Percentiles rank a stretch among this genome's conserved stretches.
These are phyloP conservation scores for Crithidia brevicula DNA, from an alignment of 208 protist species.

Conservation along the genomic window DNA sequence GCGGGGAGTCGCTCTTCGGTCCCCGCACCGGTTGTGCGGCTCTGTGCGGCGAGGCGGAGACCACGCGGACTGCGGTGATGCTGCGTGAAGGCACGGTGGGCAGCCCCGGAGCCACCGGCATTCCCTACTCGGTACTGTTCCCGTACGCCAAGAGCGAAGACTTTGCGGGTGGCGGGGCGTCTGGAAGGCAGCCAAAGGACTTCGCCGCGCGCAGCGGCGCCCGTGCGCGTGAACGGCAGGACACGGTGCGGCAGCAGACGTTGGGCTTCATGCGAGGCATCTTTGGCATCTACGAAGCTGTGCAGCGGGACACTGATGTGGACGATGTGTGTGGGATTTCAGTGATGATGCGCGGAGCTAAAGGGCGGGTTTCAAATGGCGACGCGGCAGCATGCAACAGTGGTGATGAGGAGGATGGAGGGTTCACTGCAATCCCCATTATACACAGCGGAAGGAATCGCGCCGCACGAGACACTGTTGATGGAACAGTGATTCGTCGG, in stretches of 20 bases:
- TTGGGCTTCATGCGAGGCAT: constrained; percentile 9
- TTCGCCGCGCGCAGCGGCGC: constrained; percentile 1
- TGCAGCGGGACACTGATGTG: constrained; percentile 23
- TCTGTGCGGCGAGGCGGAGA: constrained; percentile 11
- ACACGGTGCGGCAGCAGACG: constrained; percentile 23
- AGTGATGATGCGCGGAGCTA: constrained; percentile 19
- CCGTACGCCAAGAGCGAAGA: constrained; percentile 31
- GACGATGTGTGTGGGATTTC: constrained; percentile 32
- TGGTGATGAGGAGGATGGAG: too few species aligned
- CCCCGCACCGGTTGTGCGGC: constrained; percentile 42
- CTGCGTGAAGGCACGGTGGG: constrained; percentile 5
- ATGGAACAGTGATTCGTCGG: constrained; percentile 5
- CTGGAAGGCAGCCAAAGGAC: too few species aligned
- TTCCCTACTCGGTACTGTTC: constrained; percentile 59
- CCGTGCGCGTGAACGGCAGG: constrained; percentile 26
- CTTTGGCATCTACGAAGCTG: constrained; percentile 24
- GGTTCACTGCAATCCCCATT: too few species aligned
- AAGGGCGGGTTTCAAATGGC: neutral
- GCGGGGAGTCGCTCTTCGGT: constrained; percentile 63
- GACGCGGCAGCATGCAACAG: too few species aligned
- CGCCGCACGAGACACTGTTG: neutral
- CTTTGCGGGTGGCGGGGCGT: neutral
- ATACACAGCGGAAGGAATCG: neutral
- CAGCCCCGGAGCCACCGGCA: neutral
- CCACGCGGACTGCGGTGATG: constrained; percentile 21